Evolutionary conservation across 192 early-diverging fungal species (phyloP).

Genomic region (Coemansia sp.): DNA sequence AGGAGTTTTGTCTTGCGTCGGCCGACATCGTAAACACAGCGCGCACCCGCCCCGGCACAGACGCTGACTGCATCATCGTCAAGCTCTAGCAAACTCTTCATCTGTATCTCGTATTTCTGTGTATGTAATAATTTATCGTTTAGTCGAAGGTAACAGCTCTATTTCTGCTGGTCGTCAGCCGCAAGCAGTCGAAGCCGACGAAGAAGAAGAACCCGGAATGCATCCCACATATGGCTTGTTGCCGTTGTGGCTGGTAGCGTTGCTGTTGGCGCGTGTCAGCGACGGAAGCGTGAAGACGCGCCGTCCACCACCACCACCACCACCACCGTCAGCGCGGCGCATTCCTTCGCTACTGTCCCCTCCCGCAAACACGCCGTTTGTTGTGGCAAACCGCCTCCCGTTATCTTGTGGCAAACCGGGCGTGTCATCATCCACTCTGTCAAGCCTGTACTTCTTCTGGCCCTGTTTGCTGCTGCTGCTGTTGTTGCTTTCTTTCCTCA

Average conservation of each 20-base stretch:
- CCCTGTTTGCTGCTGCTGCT: background rate
- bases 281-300: slow-evolving; percentile 8
- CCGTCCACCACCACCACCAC: slow-evolving; percentile 1
- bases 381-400: slow-evolving; percentile 5
- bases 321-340: background rate
- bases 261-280: background rate
- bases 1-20: slow-evolving; percentile 69
- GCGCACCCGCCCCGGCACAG: slow-evolving; percentile 69
- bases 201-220: background rate
- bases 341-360: background rate
- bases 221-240: too few species aligned
- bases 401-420: background rate
- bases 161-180: background rate
- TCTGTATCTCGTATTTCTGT: too few species aligned
- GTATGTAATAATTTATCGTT: background rate
- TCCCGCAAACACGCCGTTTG: background rate
- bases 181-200: background rate
- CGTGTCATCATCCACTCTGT: too few species aligned
- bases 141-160: background rate
- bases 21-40: slow-evolving; percentile 67
- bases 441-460: background rate
- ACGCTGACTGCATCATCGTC: slow-evolving; percentile 73
- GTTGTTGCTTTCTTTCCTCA: background rate
- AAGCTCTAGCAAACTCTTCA: slow-evolving; percentile 19
- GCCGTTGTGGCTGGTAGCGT: background rate